A percentile compares a stretch with the other conserved stretches of the same genome.
phyloP scores from a whole-genome alignment of 176 grass and related monocot genomes.

The Luzula sylvatica region DNA sequence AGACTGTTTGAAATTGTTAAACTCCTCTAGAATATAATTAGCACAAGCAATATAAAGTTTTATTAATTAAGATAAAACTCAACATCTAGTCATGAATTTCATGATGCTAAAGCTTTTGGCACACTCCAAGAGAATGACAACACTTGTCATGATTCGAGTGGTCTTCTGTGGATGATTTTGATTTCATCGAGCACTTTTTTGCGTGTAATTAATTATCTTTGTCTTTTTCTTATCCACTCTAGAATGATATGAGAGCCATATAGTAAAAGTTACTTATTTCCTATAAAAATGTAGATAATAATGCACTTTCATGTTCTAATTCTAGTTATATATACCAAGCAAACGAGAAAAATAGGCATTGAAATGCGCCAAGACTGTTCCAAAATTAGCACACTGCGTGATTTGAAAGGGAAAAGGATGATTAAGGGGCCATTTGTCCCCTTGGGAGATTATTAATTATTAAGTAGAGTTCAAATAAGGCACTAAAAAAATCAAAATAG shows the following conservation, averaged over 20 bases:
- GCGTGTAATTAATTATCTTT: neutral
- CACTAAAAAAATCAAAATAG: neutral
- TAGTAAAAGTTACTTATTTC: no score
- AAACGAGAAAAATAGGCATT: slow-evolving; percentile 4
- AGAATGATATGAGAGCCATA: neutral
- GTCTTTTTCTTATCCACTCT: neutral
- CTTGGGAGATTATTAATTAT: neutral
- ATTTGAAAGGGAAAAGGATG: neutral
- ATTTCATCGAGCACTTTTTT: neutral
- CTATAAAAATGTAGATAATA: no score
- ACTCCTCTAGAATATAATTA: no score
- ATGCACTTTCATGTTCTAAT: neutral
- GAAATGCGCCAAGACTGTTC: neutral
- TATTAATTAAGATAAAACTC: no score
- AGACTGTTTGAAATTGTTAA: no score
- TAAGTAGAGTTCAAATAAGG: neutral
- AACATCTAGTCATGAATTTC: slow-evolving; percentile 2
- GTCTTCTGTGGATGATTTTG: neutral
- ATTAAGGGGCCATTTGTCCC: neutral
- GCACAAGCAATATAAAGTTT: no score
- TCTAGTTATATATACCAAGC: neutral
- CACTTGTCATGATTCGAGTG: neutral
- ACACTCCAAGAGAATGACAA: slow-evolving; percentile 6
- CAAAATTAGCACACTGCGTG: neutral
- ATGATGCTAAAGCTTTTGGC: neutral